Conservation (phyloP, 106 monocot species). For the Platanthera zijinensis region DNA sequence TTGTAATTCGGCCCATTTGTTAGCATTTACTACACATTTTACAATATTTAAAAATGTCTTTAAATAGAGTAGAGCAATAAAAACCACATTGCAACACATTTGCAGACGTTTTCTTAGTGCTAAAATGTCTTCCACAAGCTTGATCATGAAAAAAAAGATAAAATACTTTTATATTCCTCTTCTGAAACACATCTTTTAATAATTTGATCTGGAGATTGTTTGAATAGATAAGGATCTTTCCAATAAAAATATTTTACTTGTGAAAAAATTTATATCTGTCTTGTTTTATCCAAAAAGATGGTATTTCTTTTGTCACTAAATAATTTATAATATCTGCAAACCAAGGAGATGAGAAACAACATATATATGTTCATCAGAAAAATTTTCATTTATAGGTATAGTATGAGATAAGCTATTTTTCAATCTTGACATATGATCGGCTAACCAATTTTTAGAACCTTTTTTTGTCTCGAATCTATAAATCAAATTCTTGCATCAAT, state of each 20-base stretch:
- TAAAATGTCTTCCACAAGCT: conserved; percentile 7
- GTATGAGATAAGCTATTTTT: neutral
- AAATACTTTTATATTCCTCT: neutral
- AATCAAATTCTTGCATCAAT: neutral
- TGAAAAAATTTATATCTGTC: neutral
- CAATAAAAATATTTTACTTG: conserved; percentile 2
- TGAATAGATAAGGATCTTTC: conserved; percentile 3
- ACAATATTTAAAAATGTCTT: neutral
- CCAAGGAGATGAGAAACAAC: neutral
- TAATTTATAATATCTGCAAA: conserved; percentile 3
- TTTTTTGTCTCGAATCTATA: neutral
- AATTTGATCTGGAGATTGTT: neutral
- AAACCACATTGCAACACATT: neutral
- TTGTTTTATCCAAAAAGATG: conserved; percentile 1
- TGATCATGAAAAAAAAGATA: conserved; percentile 1
- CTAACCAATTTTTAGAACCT: neutral
- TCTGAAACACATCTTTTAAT: neutral
- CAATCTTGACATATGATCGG: neutral
- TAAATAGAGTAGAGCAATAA: neutral
- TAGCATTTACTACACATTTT: neutral
- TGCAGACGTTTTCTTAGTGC: neutral
- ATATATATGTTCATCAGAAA: neutral
- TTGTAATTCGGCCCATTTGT: neutral
- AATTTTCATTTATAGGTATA: neutral
- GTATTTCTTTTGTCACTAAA: neutral